A percentile compares a stretch with the other conserved stretches of the same genome.
phyloP scores from a whole-genome alignment of 345 rosid species.

The Toxicodendron radicans region DNA sequence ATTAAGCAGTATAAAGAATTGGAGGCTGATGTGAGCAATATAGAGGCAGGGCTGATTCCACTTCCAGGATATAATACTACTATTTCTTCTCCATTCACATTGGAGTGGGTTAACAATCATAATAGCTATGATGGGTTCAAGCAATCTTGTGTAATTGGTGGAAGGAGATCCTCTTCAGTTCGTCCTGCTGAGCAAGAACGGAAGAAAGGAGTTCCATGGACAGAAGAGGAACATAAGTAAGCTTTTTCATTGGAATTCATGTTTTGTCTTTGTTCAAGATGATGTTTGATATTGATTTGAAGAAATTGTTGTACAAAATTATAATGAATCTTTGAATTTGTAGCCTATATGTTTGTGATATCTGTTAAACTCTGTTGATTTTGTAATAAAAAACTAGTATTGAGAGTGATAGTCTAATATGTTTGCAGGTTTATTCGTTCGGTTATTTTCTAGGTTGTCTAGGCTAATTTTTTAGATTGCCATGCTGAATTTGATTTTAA shows the following conservation, averaged over 20 bases:
- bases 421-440: not conserved
- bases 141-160: slow-evolving; percentile 49
- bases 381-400: not conserved
- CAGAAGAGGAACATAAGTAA: slow-evolving; percentile 97
- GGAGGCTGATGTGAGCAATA: slow-evolving; percentile 64
- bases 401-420: not conserved
- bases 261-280: not conserved
- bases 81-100: slow-evolving; percentile 48
- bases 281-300: too few relatives aligned
- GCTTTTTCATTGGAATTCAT: not conserved
- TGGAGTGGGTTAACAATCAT: slow-evolving; percentile 50
- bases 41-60: slow-evolving; percentile 67
- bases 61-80: slow-evolving; percentile 45
- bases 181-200: slow-evolving; percentile 77
- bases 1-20: slow-evolving; percentile 60
- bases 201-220: slow-evolving; percentile 98
- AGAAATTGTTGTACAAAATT: not conserved
- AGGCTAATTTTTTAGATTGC: not conserved
- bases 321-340: too few relatives aligned
- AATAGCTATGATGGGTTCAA: slow-evolving; percentile 49
- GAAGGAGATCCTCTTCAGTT: slow-evolving; percentile 60
- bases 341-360: not conserved
- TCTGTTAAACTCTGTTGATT: not conserved
- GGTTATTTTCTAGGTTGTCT: not conserved
- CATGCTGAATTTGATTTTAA: not conserved